phyloP scores from a whole-genome alignment of 139 green algal genomes.

The Prasinococcaceae sp. region DNA sequence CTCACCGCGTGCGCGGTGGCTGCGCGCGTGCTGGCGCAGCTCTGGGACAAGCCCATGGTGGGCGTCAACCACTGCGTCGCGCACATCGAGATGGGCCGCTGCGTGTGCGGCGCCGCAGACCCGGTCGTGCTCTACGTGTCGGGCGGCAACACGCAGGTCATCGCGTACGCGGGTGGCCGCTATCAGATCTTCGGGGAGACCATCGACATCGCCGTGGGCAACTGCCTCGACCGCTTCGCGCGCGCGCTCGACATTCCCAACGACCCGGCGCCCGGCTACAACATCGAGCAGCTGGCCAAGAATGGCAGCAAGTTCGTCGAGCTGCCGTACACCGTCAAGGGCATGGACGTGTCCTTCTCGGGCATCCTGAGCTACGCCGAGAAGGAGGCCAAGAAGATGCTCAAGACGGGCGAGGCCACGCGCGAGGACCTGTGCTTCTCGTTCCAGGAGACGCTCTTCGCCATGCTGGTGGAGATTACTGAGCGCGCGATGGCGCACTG shows the following conservation, averaged over 20 bases:
- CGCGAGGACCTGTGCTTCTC: slow-evolving; percentile 74
- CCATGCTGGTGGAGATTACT: slow-evolving; percentile 88
- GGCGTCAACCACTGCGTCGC: slow-evolving; percentile 77
- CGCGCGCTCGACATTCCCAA: slow-evolving; percentile 41
- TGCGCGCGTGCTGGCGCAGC: slow-evolving; percentile 50
- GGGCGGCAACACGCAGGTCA: slow-evolving; percentile 86
- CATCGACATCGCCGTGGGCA: slow-evolving; percentile 85
- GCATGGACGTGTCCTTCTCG: slow-evolving; percentile 87
- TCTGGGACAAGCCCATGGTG: slow-evolving; percentile 46
- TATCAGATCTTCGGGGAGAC: slow-evolving; percentile 92
- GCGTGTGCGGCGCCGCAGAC: slow-evolving; percentile 64
- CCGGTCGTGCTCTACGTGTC: slow-evolving; percentile 83
- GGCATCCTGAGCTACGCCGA: slow-evolving; percentile 64
- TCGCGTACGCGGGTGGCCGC: slow-evolving; percentile 59
- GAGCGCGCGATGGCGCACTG: slow-evolving; percentile 81
- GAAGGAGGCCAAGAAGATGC: slow-evolving; percentile 9
- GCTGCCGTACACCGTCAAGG: slow-evolving; percentile 81
- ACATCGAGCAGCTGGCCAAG: slow-evolving; percentile 91
- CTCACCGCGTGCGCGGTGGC: slow-evolving; percentile 53
- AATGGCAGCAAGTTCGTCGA: slow-evolving; percentile 49
- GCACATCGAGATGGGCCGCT: slow-evolving; percentile 86
- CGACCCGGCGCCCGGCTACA: slow-evolving; percentile 62
- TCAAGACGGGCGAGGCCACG: slow-evolving; percentile 37
- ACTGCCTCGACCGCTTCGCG: slow-evolving; percentile 79
- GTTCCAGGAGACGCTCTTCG: slow-evolving; percentile 80